phyloP scores from a whole-genome alignment of 306 rosid genomes.

The Sicyos baderoa region DNA sequence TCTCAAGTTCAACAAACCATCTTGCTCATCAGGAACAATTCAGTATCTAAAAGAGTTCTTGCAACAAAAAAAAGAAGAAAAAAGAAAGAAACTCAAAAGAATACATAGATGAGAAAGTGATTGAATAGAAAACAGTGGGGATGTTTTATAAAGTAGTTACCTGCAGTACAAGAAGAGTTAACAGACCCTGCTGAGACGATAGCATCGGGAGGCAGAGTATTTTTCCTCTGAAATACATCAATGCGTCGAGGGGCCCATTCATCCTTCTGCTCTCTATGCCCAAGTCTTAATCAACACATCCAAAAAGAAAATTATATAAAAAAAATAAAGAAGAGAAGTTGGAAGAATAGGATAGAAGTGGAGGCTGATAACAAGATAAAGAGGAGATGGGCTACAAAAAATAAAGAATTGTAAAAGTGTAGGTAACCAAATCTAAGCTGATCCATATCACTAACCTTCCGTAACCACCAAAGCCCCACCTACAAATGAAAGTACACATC shows the following conservation, averaged over 20 bases:
- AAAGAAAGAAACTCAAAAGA: neutral
- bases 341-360: neutral
- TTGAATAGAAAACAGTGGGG: neutral
- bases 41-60: neutral
- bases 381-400: neutral
- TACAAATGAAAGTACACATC: slow-evolving; percentile 24
- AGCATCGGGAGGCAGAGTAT: slow-evolving; percentile 68
- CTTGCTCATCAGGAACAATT: neutral
- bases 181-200: slow-evolving; percentile 82
- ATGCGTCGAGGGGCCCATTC: slow-evolving; percentile 91
- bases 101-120: neutral
- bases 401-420: neutral
- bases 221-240: slow-evolving; percentile 66
- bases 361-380: neutral
- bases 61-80: neutral
- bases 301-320: slow-evolving; percentile 5
- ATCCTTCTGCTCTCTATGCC: slow-evolving; percentile 99
- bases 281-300: slow-evolving; percentile 52
- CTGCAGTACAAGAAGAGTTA: slow-evolving; percentile 92
- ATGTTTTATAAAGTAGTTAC: slow-evolving; percentile 22
- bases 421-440: neutral
- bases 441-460: slow-evolving; percentile 61
- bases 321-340: slow-evolving; percentile 5
- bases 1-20: neutral
- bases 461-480: slow-evolving; percentile 99